Evolutionary conservation across 1,284 basidiomycete species (phyloP), one percentile per base, ranked within the genome.

Genomic region (Tylopilus orsonianus): DNA sequence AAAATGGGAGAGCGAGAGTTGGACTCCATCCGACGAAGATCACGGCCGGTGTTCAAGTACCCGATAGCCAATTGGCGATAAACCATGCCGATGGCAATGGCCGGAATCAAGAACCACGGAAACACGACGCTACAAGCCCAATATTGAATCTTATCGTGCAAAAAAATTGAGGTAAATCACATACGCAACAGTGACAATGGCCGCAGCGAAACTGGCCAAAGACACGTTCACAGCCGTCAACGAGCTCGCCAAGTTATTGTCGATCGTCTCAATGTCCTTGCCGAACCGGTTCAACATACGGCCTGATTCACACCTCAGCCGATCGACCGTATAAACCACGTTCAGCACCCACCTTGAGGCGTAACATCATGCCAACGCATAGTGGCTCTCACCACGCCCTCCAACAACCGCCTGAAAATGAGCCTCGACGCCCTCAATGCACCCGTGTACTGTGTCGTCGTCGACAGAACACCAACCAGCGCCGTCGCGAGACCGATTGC

Each of bases 191-290:
- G 66, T 69, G 24, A 68, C 5, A 19, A 67, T 63, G 5, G 64
- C 57, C 23, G 70, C 71, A 33, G 86, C 74, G 65, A 93, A 86
- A 24, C 77, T 79, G 0, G 87, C 88, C 29, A 91, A 67, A 2
- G 87, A 85, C 0, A 78, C 75, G 55, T 90, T 87, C 41, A 91
- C 87, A 5, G 81, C 75, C 53, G 87, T 81, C 22, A 93, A 68
- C 1, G 87, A 85, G 14, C 46, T 8, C 3, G 65, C 65, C 34
- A 79, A 58, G 37, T 66, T 71, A 3, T 58, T 63, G 52, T 79
- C 77, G 32, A 79, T 71, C 1, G 73, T 74, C 51, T 76, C 74
- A 42, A 78, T 62, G 55, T 80, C 78, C 47, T 77, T 80, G 52
- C 74, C 73, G 57, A 79, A 79, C 13, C 78, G 68, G 50, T 80